phyloP scores from a whole-genome alignment of 129 eudicot species.

The Pulicaria dysenterica region DNA sequence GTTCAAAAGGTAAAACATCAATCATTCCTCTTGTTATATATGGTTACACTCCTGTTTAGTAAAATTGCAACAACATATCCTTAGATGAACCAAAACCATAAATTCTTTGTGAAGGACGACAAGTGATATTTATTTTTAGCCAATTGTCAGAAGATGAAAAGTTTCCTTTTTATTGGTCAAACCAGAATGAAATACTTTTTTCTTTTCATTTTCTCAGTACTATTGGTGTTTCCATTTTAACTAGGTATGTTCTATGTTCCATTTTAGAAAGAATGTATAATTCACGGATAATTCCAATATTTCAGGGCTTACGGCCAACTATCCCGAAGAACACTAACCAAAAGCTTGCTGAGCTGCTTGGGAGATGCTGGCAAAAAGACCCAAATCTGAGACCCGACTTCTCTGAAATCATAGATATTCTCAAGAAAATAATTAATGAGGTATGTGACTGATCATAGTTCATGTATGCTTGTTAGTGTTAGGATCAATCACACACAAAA shows the following conservation, averaged over 20 bases:
- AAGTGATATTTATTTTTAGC: neutral
- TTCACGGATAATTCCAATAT: neutral
- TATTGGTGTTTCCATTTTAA: neutral
- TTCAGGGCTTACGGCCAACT: constrained; percentile 86
- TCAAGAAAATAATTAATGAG: constrained; percentile 67
- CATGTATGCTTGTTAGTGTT: neutral
- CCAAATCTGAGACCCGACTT: constrained; percentile 87
- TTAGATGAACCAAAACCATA: neutral
- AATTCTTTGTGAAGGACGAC: neutral
- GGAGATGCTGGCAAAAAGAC: constrained; percentile 94
- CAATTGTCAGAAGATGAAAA: neutral
- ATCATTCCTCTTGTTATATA: neutral
- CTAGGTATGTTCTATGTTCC: too few relatives aligned
- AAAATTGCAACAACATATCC: constrained; percentile 1
- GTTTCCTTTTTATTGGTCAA: neutral
- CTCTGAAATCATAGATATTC: constrained; percentile 58
- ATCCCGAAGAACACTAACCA: constrained; percentile 83
- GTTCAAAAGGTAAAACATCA: constrained; percentile 79
- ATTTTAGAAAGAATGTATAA: neutral
- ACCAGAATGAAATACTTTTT: constrained; percentile 13
- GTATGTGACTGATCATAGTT: constrained; percentile 38
- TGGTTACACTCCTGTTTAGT: too few relatives aligned
- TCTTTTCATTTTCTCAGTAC: neutral
- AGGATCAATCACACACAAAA: neutral
- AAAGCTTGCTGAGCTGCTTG: constrained; percentile 74